phyloP scores from a whole-genome alignment of 257 asterid genomes.

The Parsonsia alboflavescens region DNA sequence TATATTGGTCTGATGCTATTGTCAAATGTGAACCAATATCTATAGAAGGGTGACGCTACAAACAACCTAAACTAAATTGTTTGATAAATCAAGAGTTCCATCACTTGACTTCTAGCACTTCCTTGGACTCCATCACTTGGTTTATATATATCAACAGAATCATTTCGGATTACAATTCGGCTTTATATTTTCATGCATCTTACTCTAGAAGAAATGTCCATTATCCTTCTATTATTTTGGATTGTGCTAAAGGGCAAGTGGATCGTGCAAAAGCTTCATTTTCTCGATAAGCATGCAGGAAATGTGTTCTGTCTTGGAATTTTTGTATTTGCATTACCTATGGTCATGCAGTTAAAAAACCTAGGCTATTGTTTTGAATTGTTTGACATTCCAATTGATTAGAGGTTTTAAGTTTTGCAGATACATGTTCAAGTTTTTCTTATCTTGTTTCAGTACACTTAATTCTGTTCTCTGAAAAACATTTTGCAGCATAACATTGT shows the following conservation, averaged over 20 bases:
- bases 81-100: no score
- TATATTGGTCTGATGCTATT: no score
- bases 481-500: conserved; percentile 3
- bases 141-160: neutral
- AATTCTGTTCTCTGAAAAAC: neutral
- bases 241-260: neutral
- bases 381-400: neutral
- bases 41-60: no score
- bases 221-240: neutral
- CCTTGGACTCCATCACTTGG: no score
- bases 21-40: no score
- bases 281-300: neutral
- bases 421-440: neutral
- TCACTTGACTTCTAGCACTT: no score
- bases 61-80: no score
- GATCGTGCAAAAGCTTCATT: neutral
- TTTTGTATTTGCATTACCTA: neutral
- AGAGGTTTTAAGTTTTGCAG: neutral
- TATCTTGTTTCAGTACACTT: neutral
- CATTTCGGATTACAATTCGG: neutral
- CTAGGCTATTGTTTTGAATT: neutral
- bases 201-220: neutral
- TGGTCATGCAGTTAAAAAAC: neutral
- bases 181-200: neutral
- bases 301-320: neutral